Evolutionary conservation across 1,284 basidiomycete species (phyloP).

Genomic region (Lignosus rhinocerotis): DNA sequence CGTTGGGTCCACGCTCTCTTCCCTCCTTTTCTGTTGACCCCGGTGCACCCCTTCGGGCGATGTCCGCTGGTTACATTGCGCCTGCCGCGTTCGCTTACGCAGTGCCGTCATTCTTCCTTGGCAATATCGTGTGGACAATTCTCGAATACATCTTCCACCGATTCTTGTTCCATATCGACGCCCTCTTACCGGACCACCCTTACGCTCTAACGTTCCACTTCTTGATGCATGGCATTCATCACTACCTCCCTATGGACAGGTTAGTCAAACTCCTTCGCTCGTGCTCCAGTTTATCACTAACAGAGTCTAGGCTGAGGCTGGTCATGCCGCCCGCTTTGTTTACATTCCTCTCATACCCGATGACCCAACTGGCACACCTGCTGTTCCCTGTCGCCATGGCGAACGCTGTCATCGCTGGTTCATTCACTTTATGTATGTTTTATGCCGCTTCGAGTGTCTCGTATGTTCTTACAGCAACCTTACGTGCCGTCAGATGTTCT

Average conservation of each 20-base stretch:
- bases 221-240: conserved; percentile 93
- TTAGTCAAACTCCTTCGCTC: conserved; percentile 33
- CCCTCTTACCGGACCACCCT: conserved; percentile 83
- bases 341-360: conserved; percentile 76
- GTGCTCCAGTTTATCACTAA: conserved; percentile 4
- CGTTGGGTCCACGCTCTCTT: conserved; percentile 47
- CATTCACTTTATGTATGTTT: conserved; percentile 87
- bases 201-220: conserved; percentile 89
- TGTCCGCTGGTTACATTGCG: conserved; percentile 44
- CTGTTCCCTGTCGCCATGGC: conserved; percentile 87
- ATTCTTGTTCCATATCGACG: conserved; percentile 97
- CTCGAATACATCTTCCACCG: conserved; percentile 96
- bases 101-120: conserved; percentile 70
- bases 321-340: conserved; percentile 98
- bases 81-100: conserved; percentile 50
- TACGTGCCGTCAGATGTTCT: conserved; percentile 81
- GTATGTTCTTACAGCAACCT: conserved; percentile 30
- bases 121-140: conserved; percentile 92
- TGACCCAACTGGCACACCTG: conserved; percentile 84
- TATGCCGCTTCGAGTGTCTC: neutral
- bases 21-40: conserved; percentile 59
- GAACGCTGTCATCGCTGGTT: conserved; percentile 91
- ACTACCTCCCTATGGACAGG: conserved; percentile 97
- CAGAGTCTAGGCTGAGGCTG: conserved; percentile 67
- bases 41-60: conserved; percentile 48